Base-by-base conservation (phyloP, 2,329 filamentous ascomycete species). In the Pleoardoris graminearum region DNA sequence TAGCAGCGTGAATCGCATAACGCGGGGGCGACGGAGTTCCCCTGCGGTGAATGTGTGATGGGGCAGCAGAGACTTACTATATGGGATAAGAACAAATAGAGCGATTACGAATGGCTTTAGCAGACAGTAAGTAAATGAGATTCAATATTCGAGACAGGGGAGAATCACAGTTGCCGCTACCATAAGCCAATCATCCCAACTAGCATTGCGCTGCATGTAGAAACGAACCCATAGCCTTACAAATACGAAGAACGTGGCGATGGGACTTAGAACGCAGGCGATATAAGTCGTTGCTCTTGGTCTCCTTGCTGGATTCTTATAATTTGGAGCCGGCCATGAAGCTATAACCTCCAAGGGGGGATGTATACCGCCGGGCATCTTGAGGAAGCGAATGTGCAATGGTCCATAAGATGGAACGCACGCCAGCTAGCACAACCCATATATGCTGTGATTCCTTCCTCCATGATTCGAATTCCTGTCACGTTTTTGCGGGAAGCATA, bases 121-220 rank as follows among this genome's bases (percentile, higher is more conserved):
- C 3, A 32, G 10, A 32, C 11, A 12, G 30, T 32, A 32, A 32
- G 30, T 12, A 12, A 6, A 3, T 32, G 30, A 32, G 4, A 12
- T 32, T 3, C 4, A 32, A 3, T 4, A 12, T 32, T 4, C n/a
- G 30, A 32, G n/a, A 6, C 4, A 12, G 3, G n/a, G 7, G 25
- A 29, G 11, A 22, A 14, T 21, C 44, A 60, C 45, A 51, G 59
- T 47, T 11, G 59, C 51, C 33, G 47, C 52, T n/a, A 57, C 12
- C 48, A 63, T 57, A 10, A 63, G 38, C 58, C 57, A 61, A 35
- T 63, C 60, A 43, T 61, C 60, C 14, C 46, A 17, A 23, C 54
- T 52, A 19, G 44, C 47, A 48, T 57, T 58, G 43, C 32, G 58
- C 27, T 60, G 60, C 36, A 60, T 47, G 1, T 45, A 10, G 7